Evolutionary conservation across 1,284 basidiomycete species (phyloP), one percentile per base, ranked within the genome.

Genomic region (Xanthoconium separans): DNA sequence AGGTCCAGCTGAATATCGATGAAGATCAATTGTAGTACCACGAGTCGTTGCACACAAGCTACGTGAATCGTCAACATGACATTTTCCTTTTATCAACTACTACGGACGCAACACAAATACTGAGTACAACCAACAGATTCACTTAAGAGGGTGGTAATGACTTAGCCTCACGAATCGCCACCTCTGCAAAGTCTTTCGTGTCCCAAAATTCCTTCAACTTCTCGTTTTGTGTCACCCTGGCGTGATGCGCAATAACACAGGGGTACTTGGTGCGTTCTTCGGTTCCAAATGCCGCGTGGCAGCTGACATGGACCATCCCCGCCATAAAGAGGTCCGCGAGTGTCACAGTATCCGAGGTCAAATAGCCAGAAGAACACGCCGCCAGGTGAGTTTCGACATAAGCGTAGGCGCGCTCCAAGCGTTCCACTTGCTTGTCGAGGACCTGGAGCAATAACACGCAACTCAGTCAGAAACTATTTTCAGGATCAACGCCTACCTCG

Each of bases 341-440:
- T 47, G 82, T 80, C 69, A 85, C 71, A 58, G 81, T 77, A 69
- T 84, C 78, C 56, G 76, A 76, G 47, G 82, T 81, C 55, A 85
- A 70, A 42, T 58, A 56, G 7, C 52, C 57, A 75, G 77, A 85
- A 2, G 51, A 22, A 37, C 55, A 44, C 48, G 81, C 80, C 61
- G 73, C 70, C 59, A 85, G 77, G 65, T 75, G 62, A 45, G 72
- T 63, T 70, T 85, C 76, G 55, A 85, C 69, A 62, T 66, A 61
- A 9, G 53, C 57, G 40, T 77, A 63, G 15, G 64, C 60, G 40
- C 57, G 66, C 45, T 46, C 57, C 31, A 65, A 24, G 16, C 53
- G 58, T 29, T 69, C 63, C 2, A 9, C 2, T 0, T 47, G 44
- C 11, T 44, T 53, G 15, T 54, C 42, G 37, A 50, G 36, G 11